These are phyloP conservation scores for Fagus crenata DNA, from an alignment of 306 rosid genomes.

Conservation along the genomic window DNA sequence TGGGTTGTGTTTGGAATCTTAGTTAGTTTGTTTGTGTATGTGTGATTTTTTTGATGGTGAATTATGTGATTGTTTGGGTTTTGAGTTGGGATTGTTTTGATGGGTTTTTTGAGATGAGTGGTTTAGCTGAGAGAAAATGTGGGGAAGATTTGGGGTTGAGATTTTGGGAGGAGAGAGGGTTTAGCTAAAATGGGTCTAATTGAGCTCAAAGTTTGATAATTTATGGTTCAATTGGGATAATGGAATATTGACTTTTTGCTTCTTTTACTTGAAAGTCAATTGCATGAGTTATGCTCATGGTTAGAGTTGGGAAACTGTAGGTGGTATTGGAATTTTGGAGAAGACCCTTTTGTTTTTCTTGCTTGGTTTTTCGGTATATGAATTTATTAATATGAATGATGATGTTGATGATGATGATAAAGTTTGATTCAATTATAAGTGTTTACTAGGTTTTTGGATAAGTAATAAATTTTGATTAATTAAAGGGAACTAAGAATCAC, in stretches of 20 bases:
- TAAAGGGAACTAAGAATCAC: no score
- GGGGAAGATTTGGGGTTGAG: background rate
- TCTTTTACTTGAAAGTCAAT: background rate
- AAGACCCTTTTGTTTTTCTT: background rate
- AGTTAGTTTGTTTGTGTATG: slow-evolving; percentile 15
- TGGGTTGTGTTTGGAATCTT: background rate
- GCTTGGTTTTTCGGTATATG: background rate
- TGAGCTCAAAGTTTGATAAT: background rate
- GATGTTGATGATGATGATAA: background rate
- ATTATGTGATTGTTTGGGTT: background rate
- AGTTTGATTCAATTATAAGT: background rate
- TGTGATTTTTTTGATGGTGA: slow-evolving; percentile 15
- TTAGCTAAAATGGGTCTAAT: background rate
- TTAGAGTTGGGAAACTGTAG: background rate
- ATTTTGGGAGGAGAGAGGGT: background rate
- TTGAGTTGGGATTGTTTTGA: slow-evolving; percentile 13
- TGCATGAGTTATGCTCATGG: background rate
- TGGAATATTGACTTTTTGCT: background rate
- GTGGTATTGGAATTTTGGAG: background rate
- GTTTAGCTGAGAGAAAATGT: background rate
- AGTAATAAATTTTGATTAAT: no score
- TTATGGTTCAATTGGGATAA: background rate
- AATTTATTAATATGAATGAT: background rate
- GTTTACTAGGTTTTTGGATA: background rate
- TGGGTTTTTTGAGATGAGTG: background rate